A percentile compares a stretch with the other conserved stretches of the same genome.
phyloP scores from a whole-genome alignment of 1,284 basidiomycete genomes.

The Ustilago trichophora region DNA sequence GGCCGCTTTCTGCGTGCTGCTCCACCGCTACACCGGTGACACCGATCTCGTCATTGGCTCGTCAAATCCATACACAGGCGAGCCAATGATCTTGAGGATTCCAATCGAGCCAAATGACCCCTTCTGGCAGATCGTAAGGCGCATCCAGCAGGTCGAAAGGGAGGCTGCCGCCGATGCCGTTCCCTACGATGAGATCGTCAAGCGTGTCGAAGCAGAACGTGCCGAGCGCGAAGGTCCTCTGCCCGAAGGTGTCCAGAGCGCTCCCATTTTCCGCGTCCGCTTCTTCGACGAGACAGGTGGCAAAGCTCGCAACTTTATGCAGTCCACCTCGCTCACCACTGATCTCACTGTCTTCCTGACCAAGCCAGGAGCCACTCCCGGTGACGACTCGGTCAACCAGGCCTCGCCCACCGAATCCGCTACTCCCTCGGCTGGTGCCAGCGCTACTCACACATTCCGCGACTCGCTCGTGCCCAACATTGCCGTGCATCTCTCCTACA shows the following conservation, averaged over 20 bases:
- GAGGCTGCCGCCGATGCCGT: slow-evolving; percentile 85
- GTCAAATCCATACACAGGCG: slow-evolving; percentile 75
- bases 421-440: slow-evolving; percentile 7
- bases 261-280: slow-evolving; percentile 84
- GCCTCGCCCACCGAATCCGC: slow-evolving; percentile 12
- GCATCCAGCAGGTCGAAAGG: slow-evolving; percentile 81
- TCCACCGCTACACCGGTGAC: slow-evolving; percentile 96
- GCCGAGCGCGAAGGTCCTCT: slow-evolving; percentile 44
- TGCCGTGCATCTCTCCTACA: slow-evolving; percentile 86
- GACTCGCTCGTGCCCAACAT: slow-evolving; percentile 72
- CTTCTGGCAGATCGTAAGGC: slow-evolving; percentile 89
- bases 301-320: slow-evolving; percentile 67
- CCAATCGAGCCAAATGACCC: slow-evolving; percentile 86
- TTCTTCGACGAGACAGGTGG: slow-evolving; percentile 92
- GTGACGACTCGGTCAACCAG: slow-evolving; percentile 24
- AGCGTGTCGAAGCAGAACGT: slow-evolving; percentile 67
- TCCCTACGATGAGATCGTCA: slow-evolving; percentile 82
- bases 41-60: slow-evolving; percentile 93
- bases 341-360: slow-evolving; percentile 82
- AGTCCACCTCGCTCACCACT: slow-evolving; percentile 76
- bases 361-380: slow-evolving; percentile 48
- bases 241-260: slow-evolving; percentile 43
- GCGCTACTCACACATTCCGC: slow-evolving; percentile 30
- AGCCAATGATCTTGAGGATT: slow-evolving; percentile 85
- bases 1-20: slow-evolving; percentile 85